phyloP scores from a whole-genome alignment of 768 basidiomycete genomes.

The Boletellus sp. region DNA sequence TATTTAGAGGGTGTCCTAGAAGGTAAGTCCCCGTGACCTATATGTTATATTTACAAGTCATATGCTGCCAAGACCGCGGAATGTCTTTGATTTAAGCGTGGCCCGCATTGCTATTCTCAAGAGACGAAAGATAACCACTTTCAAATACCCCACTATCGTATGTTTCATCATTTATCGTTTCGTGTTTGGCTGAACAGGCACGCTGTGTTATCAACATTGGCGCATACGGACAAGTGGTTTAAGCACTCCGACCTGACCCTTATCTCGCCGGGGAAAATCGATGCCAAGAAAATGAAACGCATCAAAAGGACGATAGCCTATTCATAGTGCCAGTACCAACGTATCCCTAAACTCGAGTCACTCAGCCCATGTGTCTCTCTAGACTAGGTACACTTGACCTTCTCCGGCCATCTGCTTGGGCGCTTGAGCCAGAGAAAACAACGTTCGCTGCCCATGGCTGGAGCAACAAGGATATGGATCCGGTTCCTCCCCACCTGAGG shows the following conservation, averaged over 20 bases:
- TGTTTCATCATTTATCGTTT: no score
- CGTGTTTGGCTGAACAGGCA: no score
- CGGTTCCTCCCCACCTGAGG: conserved; percentile 54
- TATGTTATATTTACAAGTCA: no score
- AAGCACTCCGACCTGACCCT: neutral
- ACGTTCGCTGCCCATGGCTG: conserved; percentile 54
- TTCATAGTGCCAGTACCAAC: neutral
- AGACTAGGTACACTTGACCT: conserved; percentile 1
- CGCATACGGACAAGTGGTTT: neutral
- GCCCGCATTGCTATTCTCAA: no score
- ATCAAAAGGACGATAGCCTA: conserved; percentile 6
- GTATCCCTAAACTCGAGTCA: no score
- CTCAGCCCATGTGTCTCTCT: conserved; percentile 8
- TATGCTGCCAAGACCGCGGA: no score
- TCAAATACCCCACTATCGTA: neutral
- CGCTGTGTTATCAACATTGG: no score
- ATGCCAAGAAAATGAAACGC: conserved; percentile 4
- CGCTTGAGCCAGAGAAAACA: conserved; percentile 41
- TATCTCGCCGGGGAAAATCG: neutral
- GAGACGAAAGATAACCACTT: neutral
- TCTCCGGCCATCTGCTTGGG: conserved; percentile 21
- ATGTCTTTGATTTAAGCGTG: no score
- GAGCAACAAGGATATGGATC: conserved; percentile 77
- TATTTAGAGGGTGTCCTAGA: no score
- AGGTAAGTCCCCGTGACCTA: no score